Evolutionary conservation across 768 basidiomycete species (phyloP).

Genomic region (Arthromyces matolae): DNA sequence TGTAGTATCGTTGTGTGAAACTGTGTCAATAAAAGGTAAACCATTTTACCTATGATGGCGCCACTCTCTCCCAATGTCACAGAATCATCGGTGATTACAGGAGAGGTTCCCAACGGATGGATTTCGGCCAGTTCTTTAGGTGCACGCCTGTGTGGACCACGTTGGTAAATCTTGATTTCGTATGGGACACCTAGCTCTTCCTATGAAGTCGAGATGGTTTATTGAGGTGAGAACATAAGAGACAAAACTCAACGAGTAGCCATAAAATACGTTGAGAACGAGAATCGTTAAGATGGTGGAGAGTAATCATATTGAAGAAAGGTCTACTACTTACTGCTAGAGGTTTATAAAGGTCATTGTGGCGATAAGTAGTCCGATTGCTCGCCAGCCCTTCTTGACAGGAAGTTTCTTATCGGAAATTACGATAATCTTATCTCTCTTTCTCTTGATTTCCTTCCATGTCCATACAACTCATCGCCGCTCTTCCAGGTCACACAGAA

Average conservation of each 20-base stretch:
- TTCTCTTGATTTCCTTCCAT: not conserved
- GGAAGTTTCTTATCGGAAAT: no score
- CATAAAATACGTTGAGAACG: conserved; percentile 49
- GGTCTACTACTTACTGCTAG: no score
- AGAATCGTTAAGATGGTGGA: conserved; percentile 46
- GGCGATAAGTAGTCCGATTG: no score
- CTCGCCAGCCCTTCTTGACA: no score
- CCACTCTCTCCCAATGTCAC: conserved; percentile 32
- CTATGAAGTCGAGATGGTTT: no score
- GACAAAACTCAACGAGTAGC: conserved; percentile 32
- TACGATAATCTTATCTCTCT: conserved; percentile 5
- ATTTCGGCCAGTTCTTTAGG: conserved; percentile 32
- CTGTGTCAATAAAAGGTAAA: not conserved
- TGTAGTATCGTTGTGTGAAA: not conserved
- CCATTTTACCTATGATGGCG: conserved; percentile 22
- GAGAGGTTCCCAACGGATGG: conserved; percentile 38
- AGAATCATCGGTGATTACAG: conserved; percentile 39
- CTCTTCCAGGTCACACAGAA: conserved; percentile 67
- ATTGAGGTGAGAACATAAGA: no score
- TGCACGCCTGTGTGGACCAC: conserved; percentile 20
- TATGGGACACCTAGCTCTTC: conserved; percentile 44
- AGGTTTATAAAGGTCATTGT: no score
- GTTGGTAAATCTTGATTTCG: conserved; percentile 33
- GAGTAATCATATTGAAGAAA: conserved; percentile 23
- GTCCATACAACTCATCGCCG: conserved; percentile 28